Base-by-base conservation (phyloP, 805 yeast species). In the Candida koratica region DNA sequence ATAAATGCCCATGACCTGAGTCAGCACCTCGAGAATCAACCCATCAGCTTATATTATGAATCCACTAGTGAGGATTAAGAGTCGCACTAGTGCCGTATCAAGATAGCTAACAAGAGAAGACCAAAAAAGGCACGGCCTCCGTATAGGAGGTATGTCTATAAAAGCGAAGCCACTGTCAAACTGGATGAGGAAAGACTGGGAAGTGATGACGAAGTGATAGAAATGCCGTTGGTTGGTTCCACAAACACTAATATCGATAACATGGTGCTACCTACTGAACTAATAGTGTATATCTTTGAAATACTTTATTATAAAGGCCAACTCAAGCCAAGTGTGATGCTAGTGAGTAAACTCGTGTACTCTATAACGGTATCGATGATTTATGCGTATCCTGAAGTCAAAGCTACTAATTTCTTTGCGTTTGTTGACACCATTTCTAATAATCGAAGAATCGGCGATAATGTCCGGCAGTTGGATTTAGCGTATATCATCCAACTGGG, bases 401-500 rank as follows among this genome's bases (percentile, higher is more conserved):
- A 68, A 32, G 78, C 93, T 4, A 64, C 68, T 36, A 89, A 88
- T 55, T 89, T 87, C 52, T 61, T 64, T 40, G 55, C 58, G 17
- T 93, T 90, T 61, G 90, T 88, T 28, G 85, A 82, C 6, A 62
- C 86, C 0, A 66, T 84, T 22, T 63, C 80, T 17, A 47, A 59
- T 38, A 61, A 71, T 55, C 70, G 71, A 44, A 33, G 28, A 20
- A 57, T 77, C 25, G 90, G 89, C 3, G 60, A 69, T 8, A 51
- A 73, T 38, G 93, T 93, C 11, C 68, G 67, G 36, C 69, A 67
- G 11, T 67, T 93, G 27, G 93, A 93, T 53, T 65, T 93, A 24
- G 73, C 95, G 7, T 71, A 75, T 28, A 86, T 89, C 32, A 78
- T 88, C 42, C 97, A 93, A 58, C 73, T 86, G 24, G 97, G 97